These are phyloP conservation scores for Alternaria arbusti DNA, from an alignment of 2,329 filamentous ascomycete species.

Conservation along the genomic window DNA sequence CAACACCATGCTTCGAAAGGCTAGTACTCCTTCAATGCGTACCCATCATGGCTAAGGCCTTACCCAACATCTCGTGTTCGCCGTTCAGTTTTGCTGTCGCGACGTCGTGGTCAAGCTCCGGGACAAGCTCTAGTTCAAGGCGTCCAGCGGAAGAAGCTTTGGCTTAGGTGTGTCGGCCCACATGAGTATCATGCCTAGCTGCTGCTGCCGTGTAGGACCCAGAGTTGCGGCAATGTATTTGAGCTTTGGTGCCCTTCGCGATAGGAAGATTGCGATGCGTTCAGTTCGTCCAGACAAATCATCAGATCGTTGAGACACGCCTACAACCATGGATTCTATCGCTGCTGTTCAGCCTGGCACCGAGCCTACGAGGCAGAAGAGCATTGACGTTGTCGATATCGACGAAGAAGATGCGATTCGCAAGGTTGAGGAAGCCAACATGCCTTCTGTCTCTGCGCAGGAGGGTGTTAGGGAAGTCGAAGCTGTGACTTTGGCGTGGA, in stretches of 20 bases:
- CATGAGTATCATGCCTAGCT: not conserved
- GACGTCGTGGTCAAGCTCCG: slow-evolving; percentile 2
- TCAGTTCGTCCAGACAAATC: not conserved
- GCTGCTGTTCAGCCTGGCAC: not conserved
- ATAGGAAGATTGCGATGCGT: not conserved
- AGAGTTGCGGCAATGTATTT: not conserved
- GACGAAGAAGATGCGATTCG: slow-evolving; percentile 24
- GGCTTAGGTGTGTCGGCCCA: slow-evolving; percentile 6
- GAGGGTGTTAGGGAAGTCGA: slow-evolving; percentile 46
- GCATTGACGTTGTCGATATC: slow-evolving; percentile 14
- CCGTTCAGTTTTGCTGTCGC: not conserved
- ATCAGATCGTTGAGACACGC: not conserved
- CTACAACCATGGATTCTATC: slow-evolving; percentile 3
- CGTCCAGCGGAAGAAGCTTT: slow-evolving; percentile 8
- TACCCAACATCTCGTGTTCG: not conserved
- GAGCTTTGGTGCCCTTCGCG: not conserved
- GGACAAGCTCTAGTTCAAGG: slow-evolving; percentile 20
- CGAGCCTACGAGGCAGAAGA: slow-evolving; percentile 18
- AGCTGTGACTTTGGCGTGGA: slow-evolving; percentile 49
- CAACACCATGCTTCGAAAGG: not conserved
- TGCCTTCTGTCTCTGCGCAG: slow-evolving; percentile 27
- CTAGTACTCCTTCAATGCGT: not conserved
- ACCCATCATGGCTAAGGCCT: not conserved
- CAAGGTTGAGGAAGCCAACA: slow-evolving; percentile 21
- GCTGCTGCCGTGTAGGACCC: not conserved